phyloP scores from a whole-genome alignment of 257 asterid species.

The Henckelia pumila region DNA sequence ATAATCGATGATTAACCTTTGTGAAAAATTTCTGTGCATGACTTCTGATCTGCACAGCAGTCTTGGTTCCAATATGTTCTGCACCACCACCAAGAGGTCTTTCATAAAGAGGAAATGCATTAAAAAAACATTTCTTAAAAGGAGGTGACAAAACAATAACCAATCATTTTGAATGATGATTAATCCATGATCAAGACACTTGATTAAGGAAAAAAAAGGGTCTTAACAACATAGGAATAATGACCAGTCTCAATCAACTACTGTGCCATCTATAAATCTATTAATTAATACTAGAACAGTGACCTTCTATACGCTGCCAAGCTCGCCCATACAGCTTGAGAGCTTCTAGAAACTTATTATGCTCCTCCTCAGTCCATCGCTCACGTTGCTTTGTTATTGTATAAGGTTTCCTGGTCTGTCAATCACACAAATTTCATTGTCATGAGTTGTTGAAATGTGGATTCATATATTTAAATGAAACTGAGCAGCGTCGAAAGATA shows the following conservation, averaged over 20 bases:
- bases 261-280: slow-evolving; percentile 6
- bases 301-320: slow-evolving; percentile 99
- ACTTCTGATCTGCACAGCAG: slow-evolving; percentile 99
- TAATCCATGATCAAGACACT: background rate
- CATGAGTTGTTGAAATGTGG: background rate
- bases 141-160: slow-evolving; percentile 17
- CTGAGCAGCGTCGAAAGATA: slow-evolving; percentile 19
- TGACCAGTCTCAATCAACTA: slow-evolving; percentile 9
- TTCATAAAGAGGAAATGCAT: slow-evolving; percentile 37
- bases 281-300: slow-evolving; percentile 23
- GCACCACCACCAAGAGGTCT: slow-evolving; percentile 55
- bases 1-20: slow-evolving; percentile 66
- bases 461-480: background rate
- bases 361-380: slow-evolving; percentile 99
- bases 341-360: slow-evolving; percentile 82
- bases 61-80: slow-evolving; percentile 99
- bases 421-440: slow-evolving; percentile 14
- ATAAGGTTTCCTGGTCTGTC: slow-evolving; percentile 89
- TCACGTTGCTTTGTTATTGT: slow-evolving; percentile 97
- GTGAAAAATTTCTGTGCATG: slow-evolving; percentile 99
- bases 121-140: slow-evolving; percentile 28
- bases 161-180: background rate
- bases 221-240: slow-evolving; percentile 13
- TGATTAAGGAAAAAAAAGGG: slow-evolving; percentile 17
- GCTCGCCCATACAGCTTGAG: slow-evolving; percentile 97